Evolutionary conservation across 768 basidiomycete genomes (phyloP).

Genomic region (Hysterangium stoloniferum): DNA sequence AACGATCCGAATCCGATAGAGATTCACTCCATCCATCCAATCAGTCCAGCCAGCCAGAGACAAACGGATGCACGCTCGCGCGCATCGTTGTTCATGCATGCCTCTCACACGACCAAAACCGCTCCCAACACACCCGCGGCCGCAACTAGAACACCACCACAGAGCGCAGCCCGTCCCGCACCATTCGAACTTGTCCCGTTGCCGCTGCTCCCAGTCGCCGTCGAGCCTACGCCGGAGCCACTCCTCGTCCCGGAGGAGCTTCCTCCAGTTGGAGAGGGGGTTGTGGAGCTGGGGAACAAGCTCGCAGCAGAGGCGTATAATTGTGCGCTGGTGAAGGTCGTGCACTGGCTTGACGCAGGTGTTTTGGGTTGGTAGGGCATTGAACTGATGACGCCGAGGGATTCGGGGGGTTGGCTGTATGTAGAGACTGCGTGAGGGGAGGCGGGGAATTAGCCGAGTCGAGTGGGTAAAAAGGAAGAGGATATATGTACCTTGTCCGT

Average conservation of each 20-base stretch:
- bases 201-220: conserved; percentile 3
- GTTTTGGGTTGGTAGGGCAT: conserved; percentile 36
- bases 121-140: too few relatives aligned
- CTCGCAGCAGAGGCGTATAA: conserved; percentile 24
- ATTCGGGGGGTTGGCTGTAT: conserved; percentile 42
- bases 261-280: conserved; percentile 5
- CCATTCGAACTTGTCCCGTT: too few relatives aligned
- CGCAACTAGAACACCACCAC: too few relatives aligned
- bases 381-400: conserved; percentile 33
- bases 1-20: too few relatives aligned
- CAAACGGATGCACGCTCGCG: too few relatives aligned
- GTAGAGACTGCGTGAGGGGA: conserved; percentile 23
- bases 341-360: conserved; percentile 39
- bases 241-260: conserved; percentile 7
- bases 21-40: too few relatives aligned
- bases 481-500: conserved; percentile 25
- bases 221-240: neutral
- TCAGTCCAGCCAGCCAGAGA: too few relatives aligned
- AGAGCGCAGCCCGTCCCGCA: too few relatives aligned
- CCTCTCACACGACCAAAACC: too few relatives aligned
- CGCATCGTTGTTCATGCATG: too few relatives aligned
- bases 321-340: conserved; percentile 27
- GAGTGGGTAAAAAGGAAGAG: neutral
- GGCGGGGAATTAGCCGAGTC: neutral
- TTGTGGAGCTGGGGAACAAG: neutral